Evolutionary conservation across 768 basidiomycete genomes (phyloP).

Genomic region (Rhodotorula toruloides): DNA sequence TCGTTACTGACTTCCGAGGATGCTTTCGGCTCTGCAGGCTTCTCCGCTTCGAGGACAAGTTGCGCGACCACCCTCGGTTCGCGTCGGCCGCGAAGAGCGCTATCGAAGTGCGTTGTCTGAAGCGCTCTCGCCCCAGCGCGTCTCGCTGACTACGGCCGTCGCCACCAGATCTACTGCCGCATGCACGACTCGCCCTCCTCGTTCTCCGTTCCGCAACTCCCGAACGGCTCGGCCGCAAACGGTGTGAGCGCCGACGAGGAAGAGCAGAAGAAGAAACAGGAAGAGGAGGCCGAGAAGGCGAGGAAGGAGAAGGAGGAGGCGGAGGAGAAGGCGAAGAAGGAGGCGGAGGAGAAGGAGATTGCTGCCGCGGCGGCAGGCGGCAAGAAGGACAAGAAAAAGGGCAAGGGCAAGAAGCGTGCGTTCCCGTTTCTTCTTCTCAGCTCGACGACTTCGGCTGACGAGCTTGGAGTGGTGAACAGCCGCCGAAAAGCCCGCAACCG

Average conservation of each 20-base stretch:
- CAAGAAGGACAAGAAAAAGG: constrained; percentile 46
- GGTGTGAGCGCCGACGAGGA: neutral
- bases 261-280: neutral
- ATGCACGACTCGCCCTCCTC: constrained; percentile 63
- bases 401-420: constrained; percentile 68
- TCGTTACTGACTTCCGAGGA: too few species aligned
- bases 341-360: constrained; percentile 52
- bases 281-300: constrained; percentile 4
- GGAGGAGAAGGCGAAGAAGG: constrained; percentile 45
- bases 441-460: too few species aligned
- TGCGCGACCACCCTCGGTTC: constrained; percentile 73
- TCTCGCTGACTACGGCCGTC: constrained; percentile 8
- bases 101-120: constrained; percentile 51
- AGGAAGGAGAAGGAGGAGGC: constrained; percentile 8
- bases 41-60: constrained; percentile 70
- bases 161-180: constrained; percentile 63
- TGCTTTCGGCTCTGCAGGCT: constrained; percentile 53
- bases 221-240: neutral
- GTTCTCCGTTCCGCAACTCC: neutral
- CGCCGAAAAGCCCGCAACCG: neutral
- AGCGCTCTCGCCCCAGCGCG: constrained; percentile 49
- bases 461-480: neutral
- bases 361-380: constrained; percentile 21
- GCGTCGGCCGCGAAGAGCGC: constrained; percentile 66
- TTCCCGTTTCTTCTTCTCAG: neutral